Percentiles rank a stretch among this genome's conserved stretches.
Evolutionary conservation across 2,329 filamentous ascomycete genomes (phyloP).

Genomic region (Nothomitra cinnamomea): DNA sequence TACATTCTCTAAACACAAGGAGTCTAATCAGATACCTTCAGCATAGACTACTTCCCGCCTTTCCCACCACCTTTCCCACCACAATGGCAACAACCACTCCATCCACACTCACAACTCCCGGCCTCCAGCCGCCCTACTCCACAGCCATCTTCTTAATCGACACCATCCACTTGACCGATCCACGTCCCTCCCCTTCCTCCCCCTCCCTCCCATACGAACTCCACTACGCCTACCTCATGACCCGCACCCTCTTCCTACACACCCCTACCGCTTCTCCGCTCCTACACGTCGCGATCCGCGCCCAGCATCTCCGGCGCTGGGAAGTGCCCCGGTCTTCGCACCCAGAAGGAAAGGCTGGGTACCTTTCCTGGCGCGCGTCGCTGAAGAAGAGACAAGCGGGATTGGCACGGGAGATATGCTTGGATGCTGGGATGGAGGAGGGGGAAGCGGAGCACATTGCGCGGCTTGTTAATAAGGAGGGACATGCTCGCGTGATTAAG

Average conservation of each 20-base stretch:
- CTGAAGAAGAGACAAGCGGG: constrained; percentile 56
- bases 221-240: constrained; percentile 69
- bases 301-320: constrained; percentile 77
- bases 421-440: constrained; percentile 29
- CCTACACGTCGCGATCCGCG: constrained; percentile 60
- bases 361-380: constrained; percentile 62
- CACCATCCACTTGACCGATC: constrained; percentile 51
- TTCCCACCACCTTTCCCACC: no score
- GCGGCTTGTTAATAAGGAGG: constrained; percentile 60
- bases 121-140: constrained; percentile 20
- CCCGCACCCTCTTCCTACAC: constrained; percentile 47
- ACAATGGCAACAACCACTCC: no score
- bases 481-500: no score
- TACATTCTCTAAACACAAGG: no score
- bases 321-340: constrained; percentile 59
- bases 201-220: constrained; percentile 51
- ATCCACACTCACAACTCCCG: background rate
- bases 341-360: constrained; percentile 58
- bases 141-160: constrained; percentile 53
- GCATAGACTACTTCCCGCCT: no score
- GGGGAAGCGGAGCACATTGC: constrained; percentile 46
- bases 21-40: no score
- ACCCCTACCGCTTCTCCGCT: constrained; percentile 44
- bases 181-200: constrained; percentile 23
- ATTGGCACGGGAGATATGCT: constrained; percentile 37